Evolutionary conservation across 305 asterid genomes (phyloP), one percentile per base, ranked within the genome.

Genomic region (Fraxinus velutina): DNA sequence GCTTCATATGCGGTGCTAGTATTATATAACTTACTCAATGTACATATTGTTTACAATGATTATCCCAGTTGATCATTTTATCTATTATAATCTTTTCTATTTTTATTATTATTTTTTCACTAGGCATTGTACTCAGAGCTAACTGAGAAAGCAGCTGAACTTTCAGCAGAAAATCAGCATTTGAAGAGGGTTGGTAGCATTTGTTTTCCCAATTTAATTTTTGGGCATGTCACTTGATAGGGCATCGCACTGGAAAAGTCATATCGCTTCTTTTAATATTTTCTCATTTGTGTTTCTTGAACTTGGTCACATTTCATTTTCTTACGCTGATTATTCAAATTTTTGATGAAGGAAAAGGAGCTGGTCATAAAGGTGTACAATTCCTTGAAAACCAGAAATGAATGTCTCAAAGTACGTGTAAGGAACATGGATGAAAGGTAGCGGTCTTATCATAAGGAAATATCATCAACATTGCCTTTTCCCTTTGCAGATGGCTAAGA

Each of bases 101-200:
- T 30, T 27, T 70, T 29, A 29, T 29, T 47, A 47, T 73, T 21
- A 6, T 44, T 33, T 32, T 71, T 27, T 19, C 44, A 76, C 37
- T 83, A 92, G 94, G 92, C 90, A 39, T 85, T 88, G 85, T 81
- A 85, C 75, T 87, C 81, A 72, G 94, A 88, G 22, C 85, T 89
- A 73, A 88, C 81, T 30, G 82, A 72, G 78, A 89, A 89, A 81
- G 87, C 89, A 71, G 86, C 85, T 75, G 88, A 85, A 76, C 85
- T 93, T 32, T 79, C 57, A 2, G 79, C 52, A 21, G 96, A 89
- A 85, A 92, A 92, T 7, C 84, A 87, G 79, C 83, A 79, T 84
- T 78, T 93, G 84, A 91, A 87, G 86, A 87, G 68, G 92, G 97
- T 90, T 80, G 19, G 81, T 52, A 13, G 3, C 52, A 17, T 72